phyloP scores from a whole-genome alignment of 306 rosid genomes.

The Cercis canadensis region DNA sequence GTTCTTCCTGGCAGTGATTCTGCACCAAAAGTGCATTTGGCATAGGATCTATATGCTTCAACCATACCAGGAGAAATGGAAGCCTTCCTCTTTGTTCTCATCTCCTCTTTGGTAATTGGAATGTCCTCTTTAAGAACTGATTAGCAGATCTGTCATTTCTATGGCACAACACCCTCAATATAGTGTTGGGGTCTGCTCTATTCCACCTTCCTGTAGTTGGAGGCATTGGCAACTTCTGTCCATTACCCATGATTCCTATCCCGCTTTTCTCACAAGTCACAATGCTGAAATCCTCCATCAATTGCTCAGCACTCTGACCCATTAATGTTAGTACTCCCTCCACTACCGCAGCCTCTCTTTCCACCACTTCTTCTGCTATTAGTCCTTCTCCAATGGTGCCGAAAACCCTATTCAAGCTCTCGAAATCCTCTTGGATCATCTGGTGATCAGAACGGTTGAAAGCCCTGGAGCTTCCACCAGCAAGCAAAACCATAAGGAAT shows the following conservation, averaged over 20 bases:
- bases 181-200: constrained; percentile 84
- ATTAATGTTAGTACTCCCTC: constrained; percentile 77
- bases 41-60: constrained; percentile 27
- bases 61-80: constrained; percentile 23
- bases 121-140: constrained; percentile 78
- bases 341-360: constrained; percentile 73
- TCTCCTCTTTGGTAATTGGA: constrained; percentile 85
- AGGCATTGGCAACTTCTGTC: constrained; percentile 80
- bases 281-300: constrained; percentile 84
- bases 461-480: constrained; percentile 80
- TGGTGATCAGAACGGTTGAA: constrained; percentile 60
- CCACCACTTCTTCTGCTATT: constrained; percentile 70
- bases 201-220: constrained; percentile 94
- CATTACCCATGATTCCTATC: constrained; percentile 63
- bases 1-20: constrained; percentile 25
- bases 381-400: constrained; percentile 84
- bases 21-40: constrained; percentile 7
- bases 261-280: constrained; percentile 78
- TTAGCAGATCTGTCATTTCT: constrained; percentile 80
- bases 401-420: constrained; percentile 69
- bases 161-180: constrained; percentile 84
- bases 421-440: constrained; percentile 78
- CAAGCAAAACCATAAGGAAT: constrained; percentile 85
- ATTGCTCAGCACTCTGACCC: constrained; percentile 76
- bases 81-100: constrained; percentile 24